Percentiles rank a stretch among this genome's conserved stretches.
Conservation (phyloP, 163 green algal genomes). For the Chlorella variabilis region DNA sequence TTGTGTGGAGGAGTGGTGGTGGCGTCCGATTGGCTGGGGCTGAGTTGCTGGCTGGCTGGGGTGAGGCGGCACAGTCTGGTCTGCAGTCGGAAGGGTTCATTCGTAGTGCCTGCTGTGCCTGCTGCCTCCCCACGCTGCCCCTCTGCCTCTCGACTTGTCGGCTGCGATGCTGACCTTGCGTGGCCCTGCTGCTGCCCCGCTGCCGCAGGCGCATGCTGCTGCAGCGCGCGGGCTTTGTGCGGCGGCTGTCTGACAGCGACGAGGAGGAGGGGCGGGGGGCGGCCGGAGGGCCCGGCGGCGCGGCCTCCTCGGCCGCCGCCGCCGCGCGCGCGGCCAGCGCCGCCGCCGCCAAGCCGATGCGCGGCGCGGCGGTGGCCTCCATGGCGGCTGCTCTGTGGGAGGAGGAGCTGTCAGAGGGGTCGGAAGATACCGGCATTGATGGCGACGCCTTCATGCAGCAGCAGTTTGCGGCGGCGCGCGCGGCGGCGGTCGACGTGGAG, state of each 20-base stretch:
- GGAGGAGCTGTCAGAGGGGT: constrained; percentile 26
- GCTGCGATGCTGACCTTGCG: too few species aligned
- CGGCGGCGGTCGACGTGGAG: not conserved
- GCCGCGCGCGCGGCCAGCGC: not conserved
- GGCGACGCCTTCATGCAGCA: constrained; percentile 30
- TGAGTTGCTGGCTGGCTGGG: too few species aligned
- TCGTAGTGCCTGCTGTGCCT: too few species aligned
- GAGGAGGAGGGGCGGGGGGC: constrained; percentile 20
- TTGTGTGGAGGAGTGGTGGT: not conserved
- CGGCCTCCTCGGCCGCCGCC: not conserved
- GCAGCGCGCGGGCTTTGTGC: constrained; percentile 45
- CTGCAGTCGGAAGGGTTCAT: too few species aligned
- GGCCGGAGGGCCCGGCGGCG: not conserved
- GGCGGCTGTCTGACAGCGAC: constrained; percentile 42
- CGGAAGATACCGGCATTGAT: constrained; percentile 16
- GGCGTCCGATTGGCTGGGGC: too few species aligned
- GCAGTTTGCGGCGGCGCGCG: constrained; percentile 27
- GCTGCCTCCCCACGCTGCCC: too few species aligned
- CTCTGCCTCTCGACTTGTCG: too few species aligned
- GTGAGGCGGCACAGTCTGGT: too few species aligned
- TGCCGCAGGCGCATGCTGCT: constrained; percentile 43
- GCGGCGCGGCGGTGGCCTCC: not conserved
- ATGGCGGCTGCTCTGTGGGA: constrained; percentile 1
- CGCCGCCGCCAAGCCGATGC: not conserved
- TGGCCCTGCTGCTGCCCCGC: too few species aligned